Base-by-base conservation (phyloP, 2,329 filamentous ascomycete genomes). In the Zelopaecilomyces penicillatus region DNA sequence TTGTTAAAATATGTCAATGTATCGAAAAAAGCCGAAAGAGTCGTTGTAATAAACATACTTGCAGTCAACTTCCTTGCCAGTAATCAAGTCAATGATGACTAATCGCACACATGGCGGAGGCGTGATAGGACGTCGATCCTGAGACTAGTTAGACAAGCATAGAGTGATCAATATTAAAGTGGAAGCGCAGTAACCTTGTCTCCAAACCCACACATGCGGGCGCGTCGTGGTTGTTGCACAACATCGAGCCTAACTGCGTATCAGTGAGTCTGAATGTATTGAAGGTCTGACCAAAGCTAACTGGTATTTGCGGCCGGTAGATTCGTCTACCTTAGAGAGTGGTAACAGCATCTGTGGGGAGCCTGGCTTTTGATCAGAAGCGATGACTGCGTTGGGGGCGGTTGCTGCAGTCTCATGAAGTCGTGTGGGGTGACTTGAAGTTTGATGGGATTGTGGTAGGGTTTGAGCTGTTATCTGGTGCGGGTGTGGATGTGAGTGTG, bases 201-300 rank as follows among this genome's bases (percentile, higher is more conserved):
- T 50, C 93, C 93, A 68, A 97, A 98, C 6, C 93, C 93, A 69
- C 93, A 98, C 93, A 97, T 97, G 50, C 93, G 86, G 53, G 93
- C 93, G 57, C 93, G 82, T 57, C 87, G 76, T 41, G 93, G 93
- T 65, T 97, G 89, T 69, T 98, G 93, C 53, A 87, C 82, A 48
- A 96, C 87, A 53, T 83, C 73, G 41, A 95, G 75, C 50, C 82
- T 85, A 52, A 44, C 30, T 32, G 32, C 11, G 9, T 35, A 37
- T n/a, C n/a, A 31, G 42, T 62, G 44, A 59, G 56, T 37, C 30
- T n/a, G n/a, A 36, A 28, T 29, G 32, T 10, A 42, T 30, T 7
- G 9, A 9, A 33, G 11, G 4, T 26, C n/a, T 2, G 7, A 34
- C 4, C 38, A 32, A n/a, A 26, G 57, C 63, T 45, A 43, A 66